Evolutionary conservation across 2,329 filamentous ascomycete genomes (phyloP).

Genomic region (Cercospora beticola): DNA sequence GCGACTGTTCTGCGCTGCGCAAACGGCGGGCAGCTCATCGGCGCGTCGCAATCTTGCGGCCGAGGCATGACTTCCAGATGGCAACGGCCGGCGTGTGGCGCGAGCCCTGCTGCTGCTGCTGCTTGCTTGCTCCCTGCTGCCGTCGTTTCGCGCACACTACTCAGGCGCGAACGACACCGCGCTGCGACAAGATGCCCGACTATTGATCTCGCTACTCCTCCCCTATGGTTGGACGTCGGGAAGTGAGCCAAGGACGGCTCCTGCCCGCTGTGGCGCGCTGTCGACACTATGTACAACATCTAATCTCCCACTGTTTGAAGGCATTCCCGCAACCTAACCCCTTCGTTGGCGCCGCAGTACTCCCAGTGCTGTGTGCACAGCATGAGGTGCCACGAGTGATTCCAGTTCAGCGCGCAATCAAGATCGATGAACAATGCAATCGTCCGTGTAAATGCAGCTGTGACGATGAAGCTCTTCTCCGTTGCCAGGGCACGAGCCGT

Average conservation of each 20-base stretch:
- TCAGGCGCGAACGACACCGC: neutral
- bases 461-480: neutral
- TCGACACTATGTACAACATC: neutral
- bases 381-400: neutral
- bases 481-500: neutral
- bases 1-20: neutral
- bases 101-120: neutral
- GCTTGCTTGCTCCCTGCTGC: neutral
- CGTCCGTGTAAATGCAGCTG: neutral
- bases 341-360: neutral
- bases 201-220: neutral
- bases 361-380: neutral
- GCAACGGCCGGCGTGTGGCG: neutral
- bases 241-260: neutral
- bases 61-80: neutral
- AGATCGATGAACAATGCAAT: neutral
- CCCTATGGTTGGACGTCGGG: neutral
- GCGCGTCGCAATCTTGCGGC: neutral
- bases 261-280: neutral
- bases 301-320: slow-evolving; percentile 3
- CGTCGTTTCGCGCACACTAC: neutral
- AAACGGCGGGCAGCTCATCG: neutral
- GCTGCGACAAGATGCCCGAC: neutral
- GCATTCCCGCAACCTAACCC: neutral
- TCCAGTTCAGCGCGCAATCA: neutral